These are phyloP conservation scores for Aspergillus texensis DNA, from an alignment of 2,329 filamentous ascomycete species.

Conservation along the genomic window DNA sequence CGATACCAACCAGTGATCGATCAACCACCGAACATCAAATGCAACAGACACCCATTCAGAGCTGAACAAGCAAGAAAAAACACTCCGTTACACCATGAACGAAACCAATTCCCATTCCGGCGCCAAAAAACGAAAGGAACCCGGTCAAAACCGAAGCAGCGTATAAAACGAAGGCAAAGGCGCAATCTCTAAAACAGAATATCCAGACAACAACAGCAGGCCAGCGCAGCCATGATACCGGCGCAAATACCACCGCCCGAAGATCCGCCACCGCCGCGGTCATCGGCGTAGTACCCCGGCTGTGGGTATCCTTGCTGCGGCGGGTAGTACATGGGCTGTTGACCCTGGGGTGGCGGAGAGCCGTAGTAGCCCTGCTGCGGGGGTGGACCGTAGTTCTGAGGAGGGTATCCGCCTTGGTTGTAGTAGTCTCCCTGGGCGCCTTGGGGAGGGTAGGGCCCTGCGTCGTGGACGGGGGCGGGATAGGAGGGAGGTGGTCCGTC, in stretches of 20 bases:
- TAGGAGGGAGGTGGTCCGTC: conserved; percentile 42
- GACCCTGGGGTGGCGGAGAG: conserved; percentile 25
- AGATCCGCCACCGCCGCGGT: conserved; percentile 33
- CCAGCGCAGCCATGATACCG: conserved; percentile 50
- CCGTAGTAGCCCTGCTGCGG: conserved; percentile 33
- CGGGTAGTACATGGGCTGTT: conserved; percentile 31
- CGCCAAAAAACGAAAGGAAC: conserved; percentile 9
- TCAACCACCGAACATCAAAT: background rate
- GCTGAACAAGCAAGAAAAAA: background rate
- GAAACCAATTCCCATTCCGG: background rate
- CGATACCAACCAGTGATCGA: background rate
- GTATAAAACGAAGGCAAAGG: background rate
- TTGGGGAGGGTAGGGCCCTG: conserved; percentile 30
- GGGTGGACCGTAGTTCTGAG: conserved; percentile 31
- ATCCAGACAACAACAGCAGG: conserved; percentile 56
- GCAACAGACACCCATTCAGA: background rate
- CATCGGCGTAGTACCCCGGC: conserved; percentile 42
- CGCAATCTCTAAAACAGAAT: conserved; percentile 41
- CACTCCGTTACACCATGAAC: background rate
- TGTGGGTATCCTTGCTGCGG: conserved; percentile 40
- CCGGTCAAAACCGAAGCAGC: background rate
- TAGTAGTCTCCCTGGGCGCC: conserved; percentile 40
- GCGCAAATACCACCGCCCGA: conserved; percentile 47
- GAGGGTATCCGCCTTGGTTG: conserved; percentile 31
- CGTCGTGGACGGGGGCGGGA: conserved; percentile 37